Conservation (phyloP, 1,139 yeast species). For the Suhomyces choctaworum region DNA sequence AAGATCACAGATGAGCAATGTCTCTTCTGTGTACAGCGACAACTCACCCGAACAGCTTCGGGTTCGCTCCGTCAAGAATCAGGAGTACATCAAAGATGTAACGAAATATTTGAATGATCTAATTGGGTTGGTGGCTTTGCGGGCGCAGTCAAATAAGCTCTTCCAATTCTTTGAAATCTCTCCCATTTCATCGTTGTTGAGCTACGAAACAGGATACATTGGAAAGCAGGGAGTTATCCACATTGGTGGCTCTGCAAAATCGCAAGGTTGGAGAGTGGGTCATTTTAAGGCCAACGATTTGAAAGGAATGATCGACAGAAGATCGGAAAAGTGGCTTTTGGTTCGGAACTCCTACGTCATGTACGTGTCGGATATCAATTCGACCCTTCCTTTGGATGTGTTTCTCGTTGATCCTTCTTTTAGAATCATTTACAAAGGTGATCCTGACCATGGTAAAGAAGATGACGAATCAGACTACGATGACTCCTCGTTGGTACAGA, state of each 20-base stretch:
- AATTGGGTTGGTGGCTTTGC: constrained; percentile 58
- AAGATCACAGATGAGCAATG: constrained; percentile 33
- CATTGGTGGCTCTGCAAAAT: constrained; percentile 76
- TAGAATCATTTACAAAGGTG: constrained; percentile 53
- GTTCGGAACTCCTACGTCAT: constrained; percentile 81
- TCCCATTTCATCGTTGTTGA: constrained; percentile 78
- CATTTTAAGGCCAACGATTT: constrained; percentile 80
- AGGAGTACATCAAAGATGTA: constrained; percentile 43
- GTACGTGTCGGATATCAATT: constrained; percentile 81
- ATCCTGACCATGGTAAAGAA: constrained; percentile 29
- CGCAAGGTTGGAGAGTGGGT: constrained; percentile 96
- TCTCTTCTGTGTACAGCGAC: constrained; percentile 28
- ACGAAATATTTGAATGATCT: constrained; percentile 66
- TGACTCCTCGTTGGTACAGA: constrained; percentile 34
- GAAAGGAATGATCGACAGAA: constrained; percentile 83
- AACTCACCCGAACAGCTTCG: constrained; percentile 35
- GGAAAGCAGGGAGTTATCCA: constrained; percentile 90
- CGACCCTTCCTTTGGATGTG: constrained; percentile 88
- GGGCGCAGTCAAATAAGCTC: constrained; percentile 78
- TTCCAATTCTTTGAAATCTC: constrained; percentile 89
- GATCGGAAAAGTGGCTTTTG: constrained; percentile 89
- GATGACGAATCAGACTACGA: constrained; percentile 51
- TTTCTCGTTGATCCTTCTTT: constrained; percentile 78
- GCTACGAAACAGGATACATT: constrained; percentile 76
- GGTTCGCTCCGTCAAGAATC: constrained; percentile 30